Evolutionary conservation across 176 grass and related monocot genomes (phyloP), one percentile per base, ranked within the genome.

Genomic region (Triticum dicoccoides): DNA sequence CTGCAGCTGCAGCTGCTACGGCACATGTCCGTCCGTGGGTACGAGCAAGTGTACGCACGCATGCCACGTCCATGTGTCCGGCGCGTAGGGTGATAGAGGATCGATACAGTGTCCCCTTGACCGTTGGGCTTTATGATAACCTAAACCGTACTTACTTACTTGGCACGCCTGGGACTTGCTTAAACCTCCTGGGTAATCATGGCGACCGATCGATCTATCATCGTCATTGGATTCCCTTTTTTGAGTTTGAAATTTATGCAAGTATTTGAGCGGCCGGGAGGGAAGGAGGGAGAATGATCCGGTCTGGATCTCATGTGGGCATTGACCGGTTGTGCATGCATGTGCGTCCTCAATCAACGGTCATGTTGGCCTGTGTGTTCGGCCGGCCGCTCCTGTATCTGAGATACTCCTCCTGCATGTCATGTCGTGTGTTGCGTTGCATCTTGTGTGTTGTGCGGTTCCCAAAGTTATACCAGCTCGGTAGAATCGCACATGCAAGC

Each of bases 241-340:
- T 11, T 38, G 35, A 85, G 37, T 85, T 67, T 8, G 21, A 76
- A 76, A 34, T 17, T 18, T 21, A 4, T 70, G 34, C 2, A 47
- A 47, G 44, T 11, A 9, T 71, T 71, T 11, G 9, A 45, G 49
- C 49, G 49, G 70, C 70, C 33, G 0, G 65, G 6, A 13, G 25
- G 10, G 58, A 12, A 18, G 10, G 58, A 21, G 21, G 30, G 74
- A 21, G 33, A 17, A 41, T 68, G 25, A 59, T 52, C 49, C 1
- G 14, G 5, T 30, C 32, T 42, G 62, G 44, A 86, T 86, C 64
- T 32, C 61, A 21, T 56, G 29, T 29, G 9, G 4, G 79, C 41
- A 44, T 79, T 79, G 75, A 70, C 76, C 37, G 8, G 75, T 23
- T 75, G 17, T n/a, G 17, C 24, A 33, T 32, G 52, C 82, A 86